Evolutionary conservation across 2,329 filamentous ascomycete species (phyloP).

Genomic region (Chaetomiaceae sp.): DNA sequence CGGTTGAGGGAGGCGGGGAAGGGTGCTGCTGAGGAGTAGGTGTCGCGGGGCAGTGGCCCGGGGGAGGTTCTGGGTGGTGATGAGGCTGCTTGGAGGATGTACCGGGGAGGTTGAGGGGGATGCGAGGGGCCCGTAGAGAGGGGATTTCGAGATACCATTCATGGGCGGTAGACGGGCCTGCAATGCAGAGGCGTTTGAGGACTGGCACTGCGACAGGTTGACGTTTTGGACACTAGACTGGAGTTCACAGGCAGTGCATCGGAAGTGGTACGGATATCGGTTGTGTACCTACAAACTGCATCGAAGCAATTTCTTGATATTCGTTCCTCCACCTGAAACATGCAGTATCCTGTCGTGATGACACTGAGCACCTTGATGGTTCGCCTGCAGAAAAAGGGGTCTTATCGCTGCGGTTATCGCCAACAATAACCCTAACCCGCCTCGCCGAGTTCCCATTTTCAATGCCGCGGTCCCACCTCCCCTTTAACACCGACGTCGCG

Average conservation of each 20-base stretch:
- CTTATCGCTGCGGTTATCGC: no score
- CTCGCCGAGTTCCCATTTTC: not conserved
- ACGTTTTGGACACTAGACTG: not conserved
- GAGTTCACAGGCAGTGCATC: not conserved
- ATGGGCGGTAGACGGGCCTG: not conserved
- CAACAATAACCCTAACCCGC: constrained; percentile 11
- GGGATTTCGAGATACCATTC: no score
- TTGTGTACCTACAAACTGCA: no score
- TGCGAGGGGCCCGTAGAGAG: no score
- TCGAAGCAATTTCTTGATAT: no score
- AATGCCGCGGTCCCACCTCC: not conserved
- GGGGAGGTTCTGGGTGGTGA: not conserved
- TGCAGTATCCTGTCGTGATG: not conserved
- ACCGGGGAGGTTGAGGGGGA: no score
- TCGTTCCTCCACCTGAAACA: no score
- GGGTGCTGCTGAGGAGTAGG: constrained; percentile 35
- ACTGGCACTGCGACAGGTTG: not conserved
- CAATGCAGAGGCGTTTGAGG: not conserved
- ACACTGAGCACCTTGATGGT: not conserved
- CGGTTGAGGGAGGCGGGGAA: constrained; percentile 37
- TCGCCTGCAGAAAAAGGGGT: no score
- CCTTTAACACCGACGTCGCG: constrained; percentile 3
- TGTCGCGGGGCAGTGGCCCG: not conserved
- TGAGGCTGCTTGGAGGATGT: no score
- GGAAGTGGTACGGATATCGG: not conserved